These are phyloP conservation scores for Macrophomina pseudophaseolina DNA, from an alignment of 2,329 filamentous ascomycete species.

Conservation along the genomic window DNA sequence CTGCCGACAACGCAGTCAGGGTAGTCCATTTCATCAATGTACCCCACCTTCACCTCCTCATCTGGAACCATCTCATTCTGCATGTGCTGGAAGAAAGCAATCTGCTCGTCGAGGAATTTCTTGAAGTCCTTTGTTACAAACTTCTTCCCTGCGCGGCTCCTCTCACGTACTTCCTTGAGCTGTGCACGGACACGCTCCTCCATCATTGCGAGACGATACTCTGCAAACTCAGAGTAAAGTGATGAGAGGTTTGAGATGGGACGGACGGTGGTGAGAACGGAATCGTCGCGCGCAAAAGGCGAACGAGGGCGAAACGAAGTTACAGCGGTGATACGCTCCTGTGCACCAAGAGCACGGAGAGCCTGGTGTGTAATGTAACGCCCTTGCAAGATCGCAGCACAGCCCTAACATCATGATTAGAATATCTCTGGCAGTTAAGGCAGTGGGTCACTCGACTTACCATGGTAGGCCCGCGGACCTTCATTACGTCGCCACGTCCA, in stretches of 20 bases:
- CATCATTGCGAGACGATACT: constrained; percentile 68
- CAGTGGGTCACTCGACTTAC: constrained; percentile 45
- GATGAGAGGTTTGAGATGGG: constrained; percentile 62
- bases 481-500: constrained; percentile 59
- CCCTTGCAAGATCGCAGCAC: constrained; percentile 69
- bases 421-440: not conserved
- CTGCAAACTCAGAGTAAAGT: constrained; percentile 65
- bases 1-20: constrained; percentile 36
- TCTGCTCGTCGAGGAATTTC: constrained; percentile 41
- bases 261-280: constrained; percentile 64
- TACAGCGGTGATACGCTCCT: constrained; percentile 69
- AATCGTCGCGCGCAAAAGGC: constrained; percentile 62
- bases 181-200: constrained; percentile 61
- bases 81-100: constrained; percentile 41
- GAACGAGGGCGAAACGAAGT: constrained; percentile 68
- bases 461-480: constrained; percentile 65
- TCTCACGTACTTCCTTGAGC: constrained; percentile 51
- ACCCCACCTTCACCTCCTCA: constrained; percentile 36
- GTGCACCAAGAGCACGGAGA: constrained; percentile 61
- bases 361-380: constrained; percentile 71
- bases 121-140: constrained; percentile 43
- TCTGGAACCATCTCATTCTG: constrained; percentile 42
- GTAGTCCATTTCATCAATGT: constrained; percentile 36
- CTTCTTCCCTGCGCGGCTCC: constrained; percentile 36
- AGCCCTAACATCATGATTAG: constrained; percentile 53